phyloP scores from a whole-genome alignment of 768 basidiomycete genomes.

The Pleurotus tuber-regium region DNA sequence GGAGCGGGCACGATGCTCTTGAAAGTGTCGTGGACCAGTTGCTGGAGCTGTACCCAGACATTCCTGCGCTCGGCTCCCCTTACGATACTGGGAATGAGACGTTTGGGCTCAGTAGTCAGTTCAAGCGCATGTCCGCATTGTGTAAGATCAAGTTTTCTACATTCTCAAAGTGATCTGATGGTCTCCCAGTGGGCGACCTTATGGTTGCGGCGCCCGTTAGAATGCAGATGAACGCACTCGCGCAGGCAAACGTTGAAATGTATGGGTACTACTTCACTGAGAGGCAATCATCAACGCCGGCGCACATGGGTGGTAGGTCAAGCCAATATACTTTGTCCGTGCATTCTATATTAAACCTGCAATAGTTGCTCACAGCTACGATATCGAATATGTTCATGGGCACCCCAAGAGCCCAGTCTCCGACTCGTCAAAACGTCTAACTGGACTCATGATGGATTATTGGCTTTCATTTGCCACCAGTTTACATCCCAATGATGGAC shows the following conservation, averaged over 20 bases:
- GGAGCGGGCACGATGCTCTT: constrained; percentile 18
- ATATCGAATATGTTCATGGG: not conserved
- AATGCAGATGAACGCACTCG: not conserved
- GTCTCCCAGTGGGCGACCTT: not conserved
- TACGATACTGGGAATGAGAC: constrained; percentile 43
- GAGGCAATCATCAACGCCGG: not conserved
- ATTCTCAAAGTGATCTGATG: not conserved
- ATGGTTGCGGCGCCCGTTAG: not conserved
- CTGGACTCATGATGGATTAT: constrained; percentile 37
- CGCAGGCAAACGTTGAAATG: not conserved
- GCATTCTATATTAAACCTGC: not conserved
- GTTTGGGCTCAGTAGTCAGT: constrained; percentile 33
- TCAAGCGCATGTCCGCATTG: constrained; percentile 28
- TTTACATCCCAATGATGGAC: constrained; percentile 40
- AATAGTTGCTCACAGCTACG: not conserved
- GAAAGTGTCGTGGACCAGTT: constrained; percentile 22
- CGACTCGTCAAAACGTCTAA: constrained; percentile 19
- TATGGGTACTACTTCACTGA: not conserved
- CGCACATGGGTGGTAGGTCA: not conserved
- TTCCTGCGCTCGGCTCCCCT: constrained; percentile 40
- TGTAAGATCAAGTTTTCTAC: constrained; percentile 7
- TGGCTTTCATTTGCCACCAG: constrained; percentile 46
- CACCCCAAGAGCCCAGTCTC: not conserved
- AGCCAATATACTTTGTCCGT: no score
- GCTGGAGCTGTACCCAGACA: constrained; percentile 38